Percentiles rank a stretch among this genome's conserved stretches.
Conservation (phyloP, 768 basidiomycete species). For the Austroboletus eburneus region DNA sequence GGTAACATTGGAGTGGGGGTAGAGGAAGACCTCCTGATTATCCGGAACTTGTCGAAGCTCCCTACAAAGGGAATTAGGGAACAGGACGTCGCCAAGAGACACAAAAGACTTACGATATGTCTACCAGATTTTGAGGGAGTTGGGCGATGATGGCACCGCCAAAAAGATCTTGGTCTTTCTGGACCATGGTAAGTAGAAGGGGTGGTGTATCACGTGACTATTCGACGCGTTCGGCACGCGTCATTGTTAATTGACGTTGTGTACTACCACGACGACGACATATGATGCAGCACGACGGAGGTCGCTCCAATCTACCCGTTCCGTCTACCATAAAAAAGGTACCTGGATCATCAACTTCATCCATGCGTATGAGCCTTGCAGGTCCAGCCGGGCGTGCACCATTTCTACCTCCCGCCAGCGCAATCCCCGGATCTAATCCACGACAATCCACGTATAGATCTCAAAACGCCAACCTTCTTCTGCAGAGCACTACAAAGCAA, state of each 20-base stretch:
- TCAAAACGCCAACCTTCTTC: constrained; percentile 62
- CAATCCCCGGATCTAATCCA: constrained; percentile 46
- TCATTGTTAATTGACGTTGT: neutral
- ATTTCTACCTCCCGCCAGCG: constrained; percentile 35
- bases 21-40: constrained; percentile 90
- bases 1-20: constrained; percentile 61
- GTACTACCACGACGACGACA: no score
- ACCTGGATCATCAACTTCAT: constrained; percentile 35
- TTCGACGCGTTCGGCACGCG: neutral
- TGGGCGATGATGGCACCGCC: constrained; percentile 77
- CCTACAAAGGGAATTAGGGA: constrained; percentile 30
- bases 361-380: constrained; percentile 68
- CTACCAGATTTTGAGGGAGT: constrained; percentile 57
- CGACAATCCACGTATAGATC: constrained; percentile 68
- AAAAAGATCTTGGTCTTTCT: constrained; percentile 51
- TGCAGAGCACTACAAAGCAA: constrained; percentile 66
- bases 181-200: constrained; percentile 9
- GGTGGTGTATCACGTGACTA: constrained; percentile 18
- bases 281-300: constrained; percentile 51
- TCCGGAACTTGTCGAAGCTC: constrained; percentile 84
- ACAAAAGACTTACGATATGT: constrained; percentile 73
- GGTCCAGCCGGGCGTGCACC: constrained; percentile 66
- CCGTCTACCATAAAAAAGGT: constrained; percentile 75
- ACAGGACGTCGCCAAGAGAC: neutral
- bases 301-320: constrained; percentile 65